Conservation (phyloP, 2,329 filamentous ascomycete species). For the Emericellopsis atlantica region DNA sequence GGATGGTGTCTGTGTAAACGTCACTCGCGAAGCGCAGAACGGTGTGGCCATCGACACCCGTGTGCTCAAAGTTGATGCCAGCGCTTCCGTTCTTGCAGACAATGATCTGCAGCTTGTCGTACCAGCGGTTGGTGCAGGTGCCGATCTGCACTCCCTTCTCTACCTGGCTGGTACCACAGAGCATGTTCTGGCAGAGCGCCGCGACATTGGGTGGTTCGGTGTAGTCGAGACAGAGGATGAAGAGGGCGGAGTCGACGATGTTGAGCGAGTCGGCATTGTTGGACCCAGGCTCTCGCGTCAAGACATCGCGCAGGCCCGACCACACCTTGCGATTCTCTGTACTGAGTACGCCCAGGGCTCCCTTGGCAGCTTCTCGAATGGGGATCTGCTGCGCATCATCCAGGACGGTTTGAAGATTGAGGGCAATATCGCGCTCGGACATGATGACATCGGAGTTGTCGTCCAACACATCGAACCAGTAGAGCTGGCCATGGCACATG, state of each 20-base stretch:
- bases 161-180: conserved; percentile 86
- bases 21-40: conserved; percentile 94
- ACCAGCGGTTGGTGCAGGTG: conserved; percentile 97
- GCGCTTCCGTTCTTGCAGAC: conserved; percentile 98
- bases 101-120: conserved; percentile 97
- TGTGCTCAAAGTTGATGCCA: conserved; percentile 98
- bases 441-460: conserved; percentile 93
- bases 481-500: conserved; percentile 89
- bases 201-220: conserved; percentile 71
- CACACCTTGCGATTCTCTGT: conserved; percentile 95
- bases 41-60: conserved; percentile 93
- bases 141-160: conserved; percentile 91
- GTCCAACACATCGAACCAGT: conserved; percentile 97
- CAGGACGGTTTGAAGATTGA: conserved; percentile 86
- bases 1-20: conserved; percentile 92
- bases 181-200: conserved; percentile 94
- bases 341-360: conserved; percentile 82
- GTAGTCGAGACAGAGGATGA: conserved; percentile 85
- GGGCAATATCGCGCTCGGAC: conserved; percentile 83
- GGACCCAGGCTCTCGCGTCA: conserved; percentile 74
- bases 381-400: conserved; percentile 83
- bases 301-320: conserved; percentile 79
- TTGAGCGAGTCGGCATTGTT: conserved; percentile 95
- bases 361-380: conserved; percentile 90
- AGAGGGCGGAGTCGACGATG: conserved; percentile 89